Base-by-base conservation (phyloP, 106 monocot genomes). In the Iris macrosiphon region DNA sequence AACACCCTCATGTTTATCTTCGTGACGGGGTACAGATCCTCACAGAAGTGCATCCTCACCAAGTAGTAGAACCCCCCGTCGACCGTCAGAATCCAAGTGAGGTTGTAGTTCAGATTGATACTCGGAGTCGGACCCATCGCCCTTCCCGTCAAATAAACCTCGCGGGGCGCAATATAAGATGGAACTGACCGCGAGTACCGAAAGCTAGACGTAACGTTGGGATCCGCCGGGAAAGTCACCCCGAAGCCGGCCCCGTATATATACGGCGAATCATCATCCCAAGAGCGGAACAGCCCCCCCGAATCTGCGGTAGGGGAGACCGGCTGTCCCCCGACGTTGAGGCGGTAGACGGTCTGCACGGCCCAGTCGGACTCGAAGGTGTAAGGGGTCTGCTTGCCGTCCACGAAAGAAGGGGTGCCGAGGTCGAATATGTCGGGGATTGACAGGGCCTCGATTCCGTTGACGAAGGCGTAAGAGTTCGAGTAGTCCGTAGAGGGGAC, bases 381-480 rank as follows among this genome's bases (percentile, higher is more conserved):
- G 22, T 38, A 22, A 13, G 20, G 22, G 21, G 17, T 18, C 21
- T 21, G 16, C 18, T 3, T 35, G 22, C 21, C 4, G 34, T 29
- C 17, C 32, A 15, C 30, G 52, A 46, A 11, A 35, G 49, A 3
- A 45, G 48, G 10, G 27, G 39, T 42, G 8, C 46, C 9, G 24
- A 45, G 17, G 10, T 6, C 8, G 61, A 62, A 66, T 19, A 83
- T 16, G 15, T 83, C 70, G 4, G 83, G 83, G 57, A 63, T 62
- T 2, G 83, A 83, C 9, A 83, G 39, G 56, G 78, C 43, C 64
- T 83, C 77, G n/a, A 83, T 74, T 6, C 77, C 83, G 17, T 83
- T 83, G 40, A 83, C 32, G 45, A 78, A 78, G 20, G 77, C 83
- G 54, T 78, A 78, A 4, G 78, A 64, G 32, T 45, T 47, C 2